Evolutionary conservation across 345 rosid species (phyloP).

Genomic region (Turnera subulata): DNA sequence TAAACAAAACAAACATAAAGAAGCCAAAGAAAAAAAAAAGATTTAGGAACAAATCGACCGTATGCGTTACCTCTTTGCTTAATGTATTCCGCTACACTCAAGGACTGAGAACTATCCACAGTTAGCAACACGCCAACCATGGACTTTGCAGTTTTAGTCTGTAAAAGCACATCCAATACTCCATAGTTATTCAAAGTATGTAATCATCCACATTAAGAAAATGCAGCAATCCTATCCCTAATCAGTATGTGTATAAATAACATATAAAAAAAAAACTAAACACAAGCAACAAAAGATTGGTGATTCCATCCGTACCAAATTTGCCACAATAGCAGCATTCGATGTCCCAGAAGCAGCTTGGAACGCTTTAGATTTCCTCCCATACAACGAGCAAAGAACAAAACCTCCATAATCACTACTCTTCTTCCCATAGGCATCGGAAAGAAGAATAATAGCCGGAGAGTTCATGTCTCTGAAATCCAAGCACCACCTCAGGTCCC

Average conservation of each 20-base stretch:
- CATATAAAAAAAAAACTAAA: too few species aligned
- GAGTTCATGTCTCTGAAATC: slow-evolving; percentile 97
- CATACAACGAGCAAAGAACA: slow-evolving; percentile 83
- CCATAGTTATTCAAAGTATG: background rate
- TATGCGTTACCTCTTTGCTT: slow-evolving; percentile 63
- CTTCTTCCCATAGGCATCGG: slow-evolving; percentile 70
- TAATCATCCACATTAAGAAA: background rate
- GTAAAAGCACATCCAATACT: slow-evolving; percentile 29
- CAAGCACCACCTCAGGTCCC: slow-evolving; percentile 88
- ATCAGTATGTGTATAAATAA: too few species aligned
- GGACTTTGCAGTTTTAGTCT: slow-evolving; percentile 93
- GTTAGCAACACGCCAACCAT: slow-evolving; percentile 67
- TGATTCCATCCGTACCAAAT: slow-evolving; percentile 49
- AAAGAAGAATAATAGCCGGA: slow-evolving; percentile 69
- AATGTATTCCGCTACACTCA: slow-evolving; percentile 62
- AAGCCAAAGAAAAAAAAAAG: slow-evolving; percentile 5
- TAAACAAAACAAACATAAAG: background rate
- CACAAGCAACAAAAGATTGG: slow-evolving; percentile 1
- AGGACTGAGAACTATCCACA: slow-evolving; percentile 67
- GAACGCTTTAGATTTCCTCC: slow-evolving; percentile 96
- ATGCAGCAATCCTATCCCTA: background rate
- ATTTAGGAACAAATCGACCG: background rate
- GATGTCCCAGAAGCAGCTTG: slow-evolving; percentile 96
- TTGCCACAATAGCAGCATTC: slow-evolving; percentile 63
- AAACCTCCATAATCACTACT: slow-evolving; percentile 66